These are phyloP conservation scores for Ogataea methylovora DNA, from an alignment of 805 yeast species.

Conservation along the genomic window DNA sequence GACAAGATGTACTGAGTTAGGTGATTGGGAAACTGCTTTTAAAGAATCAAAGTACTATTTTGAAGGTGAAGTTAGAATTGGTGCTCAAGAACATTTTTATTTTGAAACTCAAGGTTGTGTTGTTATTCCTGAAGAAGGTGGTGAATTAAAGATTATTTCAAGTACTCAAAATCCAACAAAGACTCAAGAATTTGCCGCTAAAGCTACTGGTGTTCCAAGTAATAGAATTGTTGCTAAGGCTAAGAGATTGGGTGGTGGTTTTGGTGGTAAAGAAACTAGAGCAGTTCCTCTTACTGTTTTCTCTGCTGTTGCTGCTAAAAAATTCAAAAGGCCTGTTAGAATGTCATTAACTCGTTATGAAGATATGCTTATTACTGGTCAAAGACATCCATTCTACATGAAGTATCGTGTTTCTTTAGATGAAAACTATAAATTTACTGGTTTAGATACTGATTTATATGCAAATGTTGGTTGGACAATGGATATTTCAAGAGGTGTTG, in stretches of 20 bases:
- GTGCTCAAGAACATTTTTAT: constrained; percentile 44
- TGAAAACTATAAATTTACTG: constrained; percentile 32
- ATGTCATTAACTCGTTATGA: constrained; percentile 32
- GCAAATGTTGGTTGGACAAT: constrained; percentile 43
- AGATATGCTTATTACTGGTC: constrained; percentile 39
- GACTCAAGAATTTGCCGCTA: constrained; percentile 35
- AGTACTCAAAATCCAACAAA: constrained; percentile 39
- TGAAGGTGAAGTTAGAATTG: constrained; percentile 32
- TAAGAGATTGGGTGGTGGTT: constrained; percentile 42
- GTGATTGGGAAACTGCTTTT: constrained; percentile 34
- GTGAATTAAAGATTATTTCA: constrained; percentile 36
- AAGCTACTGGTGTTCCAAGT: constrained; percentile 34
- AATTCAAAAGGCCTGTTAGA: constrained; percentile 34
- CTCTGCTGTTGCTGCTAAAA: constrained; percentile 35
- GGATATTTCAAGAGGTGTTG: constrained; percentile 42
- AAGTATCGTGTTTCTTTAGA: constrained; percentile 37
- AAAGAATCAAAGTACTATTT: constrained; percentile 22
- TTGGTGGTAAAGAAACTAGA: constrained; percentile 42
- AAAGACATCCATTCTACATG: constrained; percentile 38
- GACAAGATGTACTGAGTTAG: constrained; percentile 25
- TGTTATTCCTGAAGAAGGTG: constrained; percentile 38
- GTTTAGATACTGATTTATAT: constrained; percentile 28
- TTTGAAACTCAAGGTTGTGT: constrained; percentile 39
- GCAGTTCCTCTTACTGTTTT: constrained; percentile 30
- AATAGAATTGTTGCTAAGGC: constrained; percentile 32